These are phyloP conservation scores for Plectranthus barbatus DNA, from an alignment of 257 asterid genomes.

Conservation along the genomic window DNA sequence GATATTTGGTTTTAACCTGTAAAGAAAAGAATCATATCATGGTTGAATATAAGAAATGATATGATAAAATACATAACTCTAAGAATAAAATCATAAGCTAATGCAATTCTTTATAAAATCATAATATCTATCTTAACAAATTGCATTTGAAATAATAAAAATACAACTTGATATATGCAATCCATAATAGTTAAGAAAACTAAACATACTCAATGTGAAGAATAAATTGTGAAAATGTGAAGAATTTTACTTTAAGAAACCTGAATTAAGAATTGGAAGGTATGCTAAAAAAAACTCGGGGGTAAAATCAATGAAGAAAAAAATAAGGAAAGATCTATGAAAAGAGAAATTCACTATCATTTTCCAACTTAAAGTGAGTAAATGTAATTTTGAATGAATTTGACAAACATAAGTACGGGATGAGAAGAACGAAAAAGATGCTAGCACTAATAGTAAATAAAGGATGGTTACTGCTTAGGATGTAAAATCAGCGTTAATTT, in stretches of 20 bases:
- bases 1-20: constrained; percentile 74
- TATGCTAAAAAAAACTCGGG: no score
- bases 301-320: no score
- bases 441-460: not conserved
- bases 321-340: no score
- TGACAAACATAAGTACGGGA: not conserved
- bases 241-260: not conserved
- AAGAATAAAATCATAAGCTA: not conserved
- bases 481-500: not conserved
- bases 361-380: not conserved
- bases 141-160: not conserved
- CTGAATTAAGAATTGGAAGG: not conserved
- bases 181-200: not conserved
- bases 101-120: not conserved
- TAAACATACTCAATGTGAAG: not conserved
- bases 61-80: not conserved
- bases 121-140: no score
- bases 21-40: constrained; percentile 16
- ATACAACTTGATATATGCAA: not conserved
- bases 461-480: not conserved
- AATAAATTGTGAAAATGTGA: not conserved
- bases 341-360: no score
- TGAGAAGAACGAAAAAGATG: not conserved
- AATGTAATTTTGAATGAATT: not conserved
- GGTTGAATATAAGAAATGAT: not conserved